Conservation (phyloP, 495 filamentous ascomycete species). For the Extremus antarcticus region DNA sequence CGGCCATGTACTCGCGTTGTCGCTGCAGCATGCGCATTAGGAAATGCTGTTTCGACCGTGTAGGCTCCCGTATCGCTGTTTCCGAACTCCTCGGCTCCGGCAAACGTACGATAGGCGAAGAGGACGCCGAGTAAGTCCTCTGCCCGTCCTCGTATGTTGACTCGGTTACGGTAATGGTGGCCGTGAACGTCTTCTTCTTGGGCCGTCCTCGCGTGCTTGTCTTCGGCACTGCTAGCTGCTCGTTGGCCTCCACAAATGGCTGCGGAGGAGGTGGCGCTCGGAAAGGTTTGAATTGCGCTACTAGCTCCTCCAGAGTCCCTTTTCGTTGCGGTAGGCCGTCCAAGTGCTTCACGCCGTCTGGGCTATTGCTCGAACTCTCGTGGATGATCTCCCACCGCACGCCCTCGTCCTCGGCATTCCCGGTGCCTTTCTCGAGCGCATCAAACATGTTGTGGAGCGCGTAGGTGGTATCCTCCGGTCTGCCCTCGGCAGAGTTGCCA, state of each 20-base stretch:
- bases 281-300: slow-evolving; percentile 61
- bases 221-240: slow-evolving; percentile 20
- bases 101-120: slow-evolving; percentile 28
- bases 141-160: slow-evolving; percentile 58
- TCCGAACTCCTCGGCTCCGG: neutral
- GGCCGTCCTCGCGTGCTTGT: slow-evolving; percentile 9
- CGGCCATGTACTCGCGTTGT: neutral
- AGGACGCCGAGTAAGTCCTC: slow-evolving; percentile 41
- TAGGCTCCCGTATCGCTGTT: slow-evolving; percentile 7
- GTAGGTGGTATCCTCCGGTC: slow-evolving; percentile 58
- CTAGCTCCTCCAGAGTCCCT: slow-evolving; percentile 42
- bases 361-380: slow-evolving; percentile 32
- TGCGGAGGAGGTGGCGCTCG: slow-evolving; percentile 63
- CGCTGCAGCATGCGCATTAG: slow-evolving; percentile 28
- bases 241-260: slow-evolving; percentile 37
- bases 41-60: slow-evolving; percentile 25
- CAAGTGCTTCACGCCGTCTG: slow-evolving; percentile 15
- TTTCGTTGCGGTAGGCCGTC: slow-evolving; percentile 32
- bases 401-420: slow-evolving; percentile 33
- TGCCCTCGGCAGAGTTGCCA: slow-evolving; percentile 16
- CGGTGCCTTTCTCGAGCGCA: slow-evolving; percentile 51
- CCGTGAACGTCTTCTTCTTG: slow-evolving; percentile 56
- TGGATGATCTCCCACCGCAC: slow-evolving; percentile 39
- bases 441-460: slow-evolving; percentile 65
- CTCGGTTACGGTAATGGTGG: slow-evolving; percentile 74